Evolutionary conservation across 2,329 filamentous ascomycete genomes (phyloP).

Genomic region (Aspergillus calidoustus): DNA sequence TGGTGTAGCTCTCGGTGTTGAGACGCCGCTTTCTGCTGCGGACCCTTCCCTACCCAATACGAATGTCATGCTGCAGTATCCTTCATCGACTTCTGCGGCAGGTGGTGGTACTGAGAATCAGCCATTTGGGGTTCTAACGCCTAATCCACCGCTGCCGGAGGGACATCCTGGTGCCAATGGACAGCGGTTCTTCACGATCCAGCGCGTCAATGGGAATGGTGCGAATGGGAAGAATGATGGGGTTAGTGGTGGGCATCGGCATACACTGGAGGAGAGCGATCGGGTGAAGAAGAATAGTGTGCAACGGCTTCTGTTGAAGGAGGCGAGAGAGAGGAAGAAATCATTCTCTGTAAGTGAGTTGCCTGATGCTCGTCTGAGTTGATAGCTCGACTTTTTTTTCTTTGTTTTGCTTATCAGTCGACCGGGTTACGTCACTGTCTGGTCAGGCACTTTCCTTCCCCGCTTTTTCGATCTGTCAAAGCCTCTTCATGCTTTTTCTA

Average conservation of each 20-base stretch:
- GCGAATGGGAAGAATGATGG: slow-evolving; percentile 74
- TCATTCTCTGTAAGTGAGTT: slow-evolving; percentile 51
- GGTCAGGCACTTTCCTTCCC: slow-evolving; percentile 7
- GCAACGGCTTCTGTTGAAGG: slow-evolving; percentile 66
- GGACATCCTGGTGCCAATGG: slow-evolving; percentile 55
- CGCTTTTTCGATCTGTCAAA: slow-evolving; percentile 6
- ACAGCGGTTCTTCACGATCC: slow-evolving; percentile 72
- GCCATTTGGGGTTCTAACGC: slow-evolving; percentile 51
- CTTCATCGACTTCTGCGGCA: slow-evolving; percentile 2
- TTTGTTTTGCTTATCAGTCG: slow-evolving; percentile 2
- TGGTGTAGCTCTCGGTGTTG: slow-evolving; percentile 30
- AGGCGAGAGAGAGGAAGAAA: slow-evolving; percentile 69
- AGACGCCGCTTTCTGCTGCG: slow-evolving; percentile 26
- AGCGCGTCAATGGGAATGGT: slow-evolving; percentile 77
- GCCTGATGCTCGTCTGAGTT: background rate
- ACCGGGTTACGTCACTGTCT: slow-evolving; percentile 21
- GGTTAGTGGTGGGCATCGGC: slow-evolving; percentile 73
- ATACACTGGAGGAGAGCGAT: slow-evolving; percentile 74
- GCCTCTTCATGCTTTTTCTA: background rate
- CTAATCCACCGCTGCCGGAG: slow-evolving; percentile 45
- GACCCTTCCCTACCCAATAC: slow-evolving; percentile 28
- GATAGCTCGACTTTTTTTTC: slow-evolving; percentile 3
- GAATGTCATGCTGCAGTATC: slow-evolving; percentile 29
- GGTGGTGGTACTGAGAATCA: slow-evolving; percentile 20
- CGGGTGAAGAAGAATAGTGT: slow-evolving; percentile 82